A percentile compares a stretch with the other conserved stretches of the same genome.
These are phyloP conservation scores for Lanmaoa rubissima DNA, from an alignment of 768 basidiomycete species.

Conservation along the genomic window DNA sequence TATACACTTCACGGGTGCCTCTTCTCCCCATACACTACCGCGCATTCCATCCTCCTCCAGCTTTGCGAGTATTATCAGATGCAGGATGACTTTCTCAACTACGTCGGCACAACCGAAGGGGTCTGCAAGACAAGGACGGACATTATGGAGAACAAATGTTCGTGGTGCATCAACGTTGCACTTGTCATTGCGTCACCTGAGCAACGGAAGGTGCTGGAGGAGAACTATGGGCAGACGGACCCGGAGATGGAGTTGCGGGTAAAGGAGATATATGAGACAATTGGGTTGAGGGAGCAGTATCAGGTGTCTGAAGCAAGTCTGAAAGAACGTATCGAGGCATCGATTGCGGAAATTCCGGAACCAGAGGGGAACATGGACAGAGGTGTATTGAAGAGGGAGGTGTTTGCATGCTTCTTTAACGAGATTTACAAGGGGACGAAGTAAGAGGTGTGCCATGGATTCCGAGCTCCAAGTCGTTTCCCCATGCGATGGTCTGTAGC, in stretches of 20 bases:
- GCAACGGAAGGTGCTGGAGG: background rate
- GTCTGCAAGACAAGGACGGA: background rate
- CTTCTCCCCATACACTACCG: background rate
- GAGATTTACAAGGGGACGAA: background rate
- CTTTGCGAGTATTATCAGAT: constrained; percentile 2
- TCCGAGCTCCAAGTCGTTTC: background rate
- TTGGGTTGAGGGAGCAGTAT: constrained; percentile 1
- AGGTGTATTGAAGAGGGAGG: background rate
- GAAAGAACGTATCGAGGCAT: background rate
- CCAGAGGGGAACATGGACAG: background rate
- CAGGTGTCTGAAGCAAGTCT: background rate
- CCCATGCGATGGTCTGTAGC: background rate
- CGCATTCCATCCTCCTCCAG: constrained; percentile 1
- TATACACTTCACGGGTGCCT: background rate
- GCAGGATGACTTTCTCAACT: background rate
- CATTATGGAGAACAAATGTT: background rate
- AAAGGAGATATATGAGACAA: constrained; percentile 1
- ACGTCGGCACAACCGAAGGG: background rate
- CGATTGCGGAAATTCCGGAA: background rate
- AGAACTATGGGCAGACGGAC: background rate
- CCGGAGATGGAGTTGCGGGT: background rate
- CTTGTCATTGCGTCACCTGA: background rate
- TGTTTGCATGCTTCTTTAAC: background rate
- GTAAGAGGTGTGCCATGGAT: background rate
- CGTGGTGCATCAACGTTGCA: constrained; percentile 4